Conservation (phyloP, 345 rosid genomes). For the Populus tremula region DNA sequence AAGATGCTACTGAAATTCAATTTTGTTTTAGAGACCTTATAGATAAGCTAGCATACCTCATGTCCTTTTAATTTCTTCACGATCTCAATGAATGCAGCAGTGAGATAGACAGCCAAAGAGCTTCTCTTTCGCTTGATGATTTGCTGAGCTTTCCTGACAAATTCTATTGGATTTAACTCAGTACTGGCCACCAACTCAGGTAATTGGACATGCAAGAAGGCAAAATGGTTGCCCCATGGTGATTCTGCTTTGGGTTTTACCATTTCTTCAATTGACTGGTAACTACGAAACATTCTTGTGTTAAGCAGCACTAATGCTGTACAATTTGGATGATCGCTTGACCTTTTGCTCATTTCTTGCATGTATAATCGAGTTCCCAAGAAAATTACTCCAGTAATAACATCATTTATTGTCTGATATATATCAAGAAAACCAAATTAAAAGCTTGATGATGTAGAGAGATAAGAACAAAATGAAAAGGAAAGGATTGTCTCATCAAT, state of each 20-base stretch:
- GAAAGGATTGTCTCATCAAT: too few species aligned
- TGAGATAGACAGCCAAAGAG: neutral
- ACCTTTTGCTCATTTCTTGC: constrained; percentile 12
- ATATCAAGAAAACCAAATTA: too few species aligned
- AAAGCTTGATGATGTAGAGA: too few species aligned
- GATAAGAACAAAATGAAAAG: too few species aligned
- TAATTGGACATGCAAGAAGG: neutral
- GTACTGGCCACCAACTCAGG: neutral
- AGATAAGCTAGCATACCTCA: neutral
- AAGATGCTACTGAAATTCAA: neutral
- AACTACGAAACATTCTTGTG: neutral
- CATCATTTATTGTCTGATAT: constrained; percentile 46
- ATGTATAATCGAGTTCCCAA: constrained; percentile 40
- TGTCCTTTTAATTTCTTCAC: neutral
- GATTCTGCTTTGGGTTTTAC: neutral
- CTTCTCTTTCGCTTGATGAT: neutral
- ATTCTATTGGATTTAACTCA: neutral
- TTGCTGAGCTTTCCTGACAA: neutral
- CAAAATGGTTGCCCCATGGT: neutral
- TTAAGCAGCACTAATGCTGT: neutral
- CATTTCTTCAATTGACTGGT: neutral
- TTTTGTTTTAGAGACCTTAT: neutral
- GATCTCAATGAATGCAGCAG: neutral
- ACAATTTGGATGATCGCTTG: neutral
- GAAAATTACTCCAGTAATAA: constrained; percentile 37